Base-by-base conservation (phyloP, 352 stramenopile genomes). In the Phytopythium oedochilum region DNA sequence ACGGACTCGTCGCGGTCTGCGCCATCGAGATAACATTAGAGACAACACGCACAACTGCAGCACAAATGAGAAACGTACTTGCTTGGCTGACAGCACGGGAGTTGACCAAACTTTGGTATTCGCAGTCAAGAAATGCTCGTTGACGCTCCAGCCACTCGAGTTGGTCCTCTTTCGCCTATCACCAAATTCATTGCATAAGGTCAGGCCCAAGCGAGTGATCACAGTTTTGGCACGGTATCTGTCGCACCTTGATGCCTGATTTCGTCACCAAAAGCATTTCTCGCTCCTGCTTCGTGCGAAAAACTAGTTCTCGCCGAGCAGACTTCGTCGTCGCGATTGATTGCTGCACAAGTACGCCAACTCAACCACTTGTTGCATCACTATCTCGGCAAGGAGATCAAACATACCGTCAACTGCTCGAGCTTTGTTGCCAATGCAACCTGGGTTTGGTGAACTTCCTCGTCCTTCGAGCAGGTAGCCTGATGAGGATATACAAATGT, bases 121-220 rank as follows among this genome's bases (percentile, higher is more conserved):
- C 62, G 20, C 67, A 66, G 53, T 61, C 50, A 8, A 78, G 54
- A 56, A 71, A 64, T 3, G 57, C 35, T n/a, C 55, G 66, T 31
- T 75, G 70, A 22, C 70, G 63, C n/a, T 78, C 56, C 18, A 78
- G 47, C 70, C 70, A 78, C 52, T 34, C 52, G 18, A 78, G 49
- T 47, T 75, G 70, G 0, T 78, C 66, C 39, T 64, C 52, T 61
- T 78, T 75, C 36, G 70, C 58, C 63, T 75, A 23, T 7, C 3
- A 34, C 6, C 12, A 25, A 40, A n/a, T n/a, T n/a, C n/a, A n/a
- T n/a, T n/a, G n/a, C n/a, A n/a, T n/a, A n/a, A n/a, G n/a, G n/a
- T n/a, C n/a, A n/a, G n/a, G n/a, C n/a, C n/a, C n/a, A n/a, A n/a
- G n/a, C n/a, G n/a, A n/a, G n/a, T n/a, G n/a, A n/a, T n/a, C n/a